A percentile compares a stretch with the other conserved stretches of the same genome.
These are phyloP conservation scores for Pulveroboletus frians DNA, from an alignment of 768 basidiomycete genomes.

Conservation along the genomic window DNA sequence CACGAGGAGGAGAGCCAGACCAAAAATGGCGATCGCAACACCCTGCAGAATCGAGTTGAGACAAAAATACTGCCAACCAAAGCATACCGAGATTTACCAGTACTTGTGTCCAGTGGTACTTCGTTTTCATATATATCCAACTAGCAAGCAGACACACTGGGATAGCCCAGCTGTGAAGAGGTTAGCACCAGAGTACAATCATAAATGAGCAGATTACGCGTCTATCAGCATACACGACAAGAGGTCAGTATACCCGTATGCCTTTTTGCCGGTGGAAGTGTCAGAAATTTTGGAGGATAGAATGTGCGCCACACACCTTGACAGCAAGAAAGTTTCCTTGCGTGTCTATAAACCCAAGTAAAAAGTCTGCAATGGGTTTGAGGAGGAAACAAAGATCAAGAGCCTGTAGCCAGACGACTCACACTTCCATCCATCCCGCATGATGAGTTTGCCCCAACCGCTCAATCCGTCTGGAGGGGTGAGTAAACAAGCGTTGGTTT, in stretches of 20 bases:
- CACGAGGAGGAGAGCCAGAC: slow-evolving; percentile 72
- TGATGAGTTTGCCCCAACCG: slow-evolving; percentile 71
- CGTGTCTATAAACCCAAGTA: slow-evolving; percentile 76
- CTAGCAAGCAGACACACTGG: slow-evolving; percentile 78
- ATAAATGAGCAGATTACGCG: slow-evolving; percentile 43
- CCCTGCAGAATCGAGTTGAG: slow-evolving; percentile 40
- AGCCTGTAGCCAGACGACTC: slow-evolving; percentile 17
- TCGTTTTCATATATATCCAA: slow-evolving; percentile 73
- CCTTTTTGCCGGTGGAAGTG: slow-evolving; percentile 33
- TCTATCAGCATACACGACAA: slow-evolving; percentile 90
- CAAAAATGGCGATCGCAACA: slow-evolving; percentile 61
- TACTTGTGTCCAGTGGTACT: slow-evolving; percentile 80
- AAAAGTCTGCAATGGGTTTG: slow-evolving; percentile 48
- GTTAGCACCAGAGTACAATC: background rate
- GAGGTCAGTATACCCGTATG: slow-evolving; percentile 79
- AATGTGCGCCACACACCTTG: slow-evolving; percentile 39
- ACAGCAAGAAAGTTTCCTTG: slow-evolving; percentile 84
- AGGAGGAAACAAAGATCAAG: background rate
- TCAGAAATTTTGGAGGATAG: background rate
- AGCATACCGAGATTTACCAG: slow-evolving; percentile 38
- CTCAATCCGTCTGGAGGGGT: slow-evolving; percentile 59
- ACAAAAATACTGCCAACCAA: background rate
- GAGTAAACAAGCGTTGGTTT: background rate
- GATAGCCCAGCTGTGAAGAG: slow-evolving; percentile 66
- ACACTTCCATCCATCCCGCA: slow-evolving; percentile 89